Base-by-base conservation (phyloP, 1,139 yeast genomes). In the Debaryomyces robertsiae region DNA sequence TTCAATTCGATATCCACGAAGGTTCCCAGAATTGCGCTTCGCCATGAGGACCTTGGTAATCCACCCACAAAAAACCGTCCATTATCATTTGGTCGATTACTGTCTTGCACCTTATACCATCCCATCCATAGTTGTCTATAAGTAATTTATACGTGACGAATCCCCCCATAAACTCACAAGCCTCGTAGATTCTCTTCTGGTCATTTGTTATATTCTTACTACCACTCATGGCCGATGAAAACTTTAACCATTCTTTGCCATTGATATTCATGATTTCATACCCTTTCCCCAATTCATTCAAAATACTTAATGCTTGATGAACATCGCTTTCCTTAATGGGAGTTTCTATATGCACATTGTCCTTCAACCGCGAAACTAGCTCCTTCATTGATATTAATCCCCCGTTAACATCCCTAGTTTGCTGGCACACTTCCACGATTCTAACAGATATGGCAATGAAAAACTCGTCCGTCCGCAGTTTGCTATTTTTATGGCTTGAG, bases 31-130 rank as follows among this genome's bases (percentile, higher is more conserved):
- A 88, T 49, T 72, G 75, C 22, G 61, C 60, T 47, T 81, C 89
- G 0, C 64, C 65, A 14, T 48, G 49, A 0, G 46, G 47, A 9
- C 75, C 81, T 51, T 79, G 86, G 3, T 62, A 60, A 55, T 90
- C 98, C 1, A 89, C 68, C 98, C 98, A 90, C 18, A 90, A 65
- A 37, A 88, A 69, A 9, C 97, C 96, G 38, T 76, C 77, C 55
- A 84, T 73, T 3, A 89, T 84, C 88, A 90, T 82, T 44, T 86
- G 94, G 36, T 85, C 83, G 14, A 91, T 60, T 9, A 82, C 85
- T 0, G 82, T 66, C 47, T 73, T 72, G 43, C 88, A 75, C 42
- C 96, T 67, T 1, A 76, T 67, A 9, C 58, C 58, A 42, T 77
- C 80, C 98, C 98, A 90, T 2, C 73, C 73, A 45, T 81, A 75